These are phyloP conservation scores for Lichtheimia corymbifera DNA, from an alignment of 371 early-diverging fungal species.

Conservation along the genomic window DNA sequence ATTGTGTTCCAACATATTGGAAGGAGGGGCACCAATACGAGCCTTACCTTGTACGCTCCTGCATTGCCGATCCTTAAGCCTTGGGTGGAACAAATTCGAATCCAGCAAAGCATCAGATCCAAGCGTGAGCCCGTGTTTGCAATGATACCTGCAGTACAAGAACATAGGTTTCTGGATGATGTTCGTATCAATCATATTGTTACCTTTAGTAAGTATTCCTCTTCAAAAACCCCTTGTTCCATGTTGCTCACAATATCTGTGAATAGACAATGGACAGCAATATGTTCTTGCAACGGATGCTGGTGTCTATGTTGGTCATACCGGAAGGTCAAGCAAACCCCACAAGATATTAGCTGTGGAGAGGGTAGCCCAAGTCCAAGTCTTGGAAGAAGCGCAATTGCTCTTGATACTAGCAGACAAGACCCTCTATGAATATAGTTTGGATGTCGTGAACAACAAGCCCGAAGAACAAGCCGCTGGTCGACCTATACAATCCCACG, in stretches of 20 bases:
- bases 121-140: constrained; percentile 64
- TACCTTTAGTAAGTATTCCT: constrained; percentile 37
- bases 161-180: constrained; percentile 18
- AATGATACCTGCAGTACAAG: constrained; percentile 35
- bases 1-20: constrained; percentile 81
- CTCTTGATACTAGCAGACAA: constrained; percentile 41
- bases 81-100: constrained; percentile 82
- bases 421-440: constrained; percentile 38
- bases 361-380: constrained; percentile 39
- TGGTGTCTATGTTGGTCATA: constrained; percentile 48
- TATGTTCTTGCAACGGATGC: constrained; percentile 42
- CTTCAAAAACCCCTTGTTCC: too few species aligned
- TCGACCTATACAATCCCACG: constrained; percentile 31
- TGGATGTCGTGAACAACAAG: constrained; percentile 36
- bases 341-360: constrained; percentile 32
- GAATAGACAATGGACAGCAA: constrained; percentile 39
- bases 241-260: background rate
- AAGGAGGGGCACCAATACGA: constrained; percentile 49
- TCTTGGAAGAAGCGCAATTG: constrained; percentile 36
- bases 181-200: constrained; percentile 38
- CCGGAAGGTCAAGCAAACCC: constrained; percentile 23
- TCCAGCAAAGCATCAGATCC: constrained; percentile 62
- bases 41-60: constrained; percentile 65
- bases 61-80: constrained; percentile 75
- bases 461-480: constrained; percentile 36